phyloP scores from a whole-genome alignment of 2,329 filamentous ascomycete genomes.

The Ceratocystis smalleyi region DNA sequence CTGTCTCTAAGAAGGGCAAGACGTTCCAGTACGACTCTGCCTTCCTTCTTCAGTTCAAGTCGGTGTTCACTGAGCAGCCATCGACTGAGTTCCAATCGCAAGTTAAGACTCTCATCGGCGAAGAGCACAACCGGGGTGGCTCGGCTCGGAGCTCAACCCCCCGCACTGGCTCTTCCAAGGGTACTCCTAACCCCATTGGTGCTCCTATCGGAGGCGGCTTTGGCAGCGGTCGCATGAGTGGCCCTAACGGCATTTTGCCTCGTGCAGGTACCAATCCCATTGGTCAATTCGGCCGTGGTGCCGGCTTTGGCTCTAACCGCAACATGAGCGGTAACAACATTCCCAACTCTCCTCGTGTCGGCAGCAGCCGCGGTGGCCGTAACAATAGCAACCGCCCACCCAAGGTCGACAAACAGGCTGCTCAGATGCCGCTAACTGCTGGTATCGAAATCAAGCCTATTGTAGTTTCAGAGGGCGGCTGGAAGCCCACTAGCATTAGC shows the following conservation, averaged over 20 bases:
- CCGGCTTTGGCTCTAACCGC: conserved; percentile 42
- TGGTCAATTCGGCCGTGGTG: conserved; percentile 11
- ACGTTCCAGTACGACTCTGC: conserved; percentile 89
- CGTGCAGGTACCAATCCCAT: conserved; percentile 15
- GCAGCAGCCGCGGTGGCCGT: conserved; percentile 41
- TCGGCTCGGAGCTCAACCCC: conserved; percentile 46
- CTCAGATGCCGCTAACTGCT: conserved; percentile 82
- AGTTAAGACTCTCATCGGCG: conserved; percentile 74
- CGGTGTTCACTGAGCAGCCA: conserved; percentile 91
- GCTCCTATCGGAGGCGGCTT: conserved; percentile 32
- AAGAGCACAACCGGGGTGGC: conserved; percentile 26
- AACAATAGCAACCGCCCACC: conserved; percentile 41
- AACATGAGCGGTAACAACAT: conserved; percentile 38
- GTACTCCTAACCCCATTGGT: conserved; percentile 35
- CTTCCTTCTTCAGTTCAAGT: conserved; percentile 92
- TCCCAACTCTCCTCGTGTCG: conserved; percentile 56
- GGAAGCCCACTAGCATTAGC: conserved; percentile 69
- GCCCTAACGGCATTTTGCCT: conserved; percentile 2
- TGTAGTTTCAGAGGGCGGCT: conserved; percentile 55
- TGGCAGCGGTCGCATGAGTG: conserved; percentile 14
- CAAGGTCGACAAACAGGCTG: conserved; percentile 57
- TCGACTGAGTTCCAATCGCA: conserved; percentile 85
- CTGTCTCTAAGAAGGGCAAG: conserved; percentile 61
- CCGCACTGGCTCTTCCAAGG: conserved; percentile 31
- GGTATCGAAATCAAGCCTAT: conserved; percentile 72